Conservation (phyloP, 2,329 filamentous ascomycete genomes). For the Uncinocarpus reesii region DNA sequence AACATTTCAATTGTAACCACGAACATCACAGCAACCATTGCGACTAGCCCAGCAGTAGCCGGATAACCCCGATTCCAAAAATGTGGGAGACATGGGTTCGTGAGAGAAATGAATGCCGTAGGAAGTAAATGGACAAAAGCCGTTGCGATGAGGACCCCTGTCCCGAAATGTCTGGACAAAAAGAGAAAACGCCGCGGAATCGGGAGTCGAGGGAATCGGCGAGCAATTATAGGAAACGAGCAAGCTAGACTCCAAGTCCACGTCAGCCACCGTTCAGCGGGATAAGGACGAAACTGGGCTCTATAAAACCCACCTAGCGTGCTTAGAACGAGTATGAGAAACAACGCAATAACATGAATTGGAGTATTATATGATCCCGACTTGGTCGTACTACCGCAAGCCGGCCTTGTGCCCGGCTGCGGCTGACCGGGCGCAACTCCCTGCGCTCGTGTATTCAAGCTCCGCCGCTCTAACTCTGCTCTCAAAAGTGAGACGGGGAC, state of each 20-base stretch:
- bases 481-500: slow-evolving; percentile 28
- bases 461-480: slow-evolving; percentile 24
- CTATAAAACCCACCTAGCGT: slow-evolving; percentile 29
- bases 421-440: background rate
- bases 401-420: slow-evolving; percentile 18
- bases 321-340: slow-evolving; percentile 52
- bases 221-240: slow-evolving; percentile 51
- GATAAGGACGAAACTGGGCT: background rate
- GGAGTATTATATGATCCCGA: slow-evolving; percentile 51
- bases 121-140: slow-evolving; percentile 53
- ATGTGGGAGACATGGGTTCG: slow-evolving; percentile 57
- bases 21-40: slow-evolving; percentile 69
- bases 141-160: slow-evolving; percentile 48
- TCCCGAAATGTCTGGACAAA: slow-evolving; percentile 50
- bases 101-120: slow-evolving; percentile 51
- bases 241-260: slow-evolving; percentile 38
- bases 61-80: slow-evolving; percentile 72
- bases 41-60: slow-evolving; percentile 69
- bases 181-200: slow-evolving; percentile 51
- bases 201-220: slow-evolving; percentile 49
- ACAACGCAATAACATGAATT: slow-evolving; percentile 56
- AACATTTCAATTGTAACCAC: slow-evolving; percentile 85
- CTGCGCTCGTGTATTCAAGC: background rate
- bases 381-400: slow-evolving; percentile 29
- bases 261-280: background rate